Evolutionary conservation across 225 moss, liverwort and hornwort species (phyloP), one percentile per base, ranked within the genome.

Genomic region (Physcomitrellopsis africana): DNA sequence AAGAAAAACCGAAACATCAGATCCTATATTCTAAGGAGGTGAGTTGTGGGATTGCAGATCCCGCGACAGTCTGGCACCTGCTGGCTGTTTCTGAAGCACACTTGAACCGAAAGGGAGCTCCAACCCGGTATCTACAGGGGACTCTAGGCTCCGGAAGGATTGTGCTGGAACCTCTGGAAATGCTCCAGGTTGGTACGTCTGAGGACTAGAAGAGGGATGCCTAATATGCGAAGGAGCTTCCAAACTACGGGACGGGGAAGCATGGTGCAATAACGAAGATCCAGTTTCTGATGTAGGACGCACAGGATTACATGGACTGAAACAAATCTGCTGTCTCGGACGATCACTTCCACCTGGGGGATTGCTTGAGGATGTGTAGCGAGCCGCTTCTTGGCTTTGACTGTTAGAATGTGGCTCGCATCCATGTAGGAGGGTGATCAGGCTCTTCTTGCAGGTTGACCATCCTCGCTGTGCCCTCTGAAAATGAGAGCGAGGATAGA

Each of bases 71-170:
- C 82, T 62, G 51, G 54, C 23, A 41, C 77, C 80, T 18, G 80
- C 67, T 24, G 24, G 1, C 45, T 47, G 68, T 51, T 67, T 79
- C 79, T 52, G 65, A 17, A 72, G 85, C 60, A 68, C 56, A 37
- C 82, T 72, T 0, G 77, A 37, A 22, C 87, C 87, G 18, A 85
- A 60, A 10, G 84, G 80, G 66, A 87, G 72, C 71, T 80, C 87
- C 80, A 85, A 65, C 6, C 84, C 85, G 74, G 84, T 76, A 71
- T 77, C 79, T 68, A 79, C 79, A 0, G 72, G 51, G 43, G 77
- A 80, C 71, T 85, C 82, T 49, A 80, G 65, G 11, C 70, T 71
- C 24, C 53, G 20, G 54, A 65, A 6, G 12, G 82, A 3, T 46
- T 54, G 72, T 29, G 59, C 75, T 68, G 72, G 9, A 48, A 54